phyloP scores from a whole-genome alignment of 1,139 yeast species.

The Yamadazyma diddensiae region DNA sequence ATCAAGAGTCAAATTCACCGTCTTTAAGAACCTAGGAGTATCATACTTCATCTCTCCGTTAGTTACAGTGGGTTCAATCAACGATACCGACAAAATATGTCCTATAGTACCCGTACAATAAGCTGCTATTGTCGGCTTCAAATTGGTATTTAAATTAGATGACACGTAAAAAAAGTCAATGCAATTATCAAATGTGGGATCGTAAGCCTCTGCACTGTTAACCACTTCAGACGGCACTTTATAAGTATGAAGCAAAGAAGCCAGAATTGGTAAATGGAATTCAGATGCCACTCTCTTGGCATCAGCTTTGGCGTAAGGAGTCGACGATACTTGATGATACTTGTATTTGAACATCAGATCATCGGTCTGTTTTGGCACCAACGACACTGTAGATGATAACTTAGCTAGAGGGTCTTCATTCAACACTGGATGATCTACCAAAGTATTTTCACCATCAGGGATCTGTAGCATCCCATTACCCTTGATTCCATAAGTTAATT shows the following conservation, averaged over 20 bases:
- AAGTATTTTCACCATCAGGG: too few relatives aligned
- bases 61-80: slow-evolving; percentile 7
- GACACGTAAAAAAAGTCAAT: slow-evolving; percentile 21
- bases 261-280: slow-evolving; percentile 6
- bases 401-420: slow-evolving; percentile 4
- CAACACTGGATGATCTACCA: slow-evolving; percentile 3
- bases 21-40: slow-evolving; percentile 19
- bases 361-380: slow-evolving; percentile 10
- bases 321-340: slow-evolving; percentile 2
- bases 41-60: slow-evolving; percentile 9
- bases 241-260: slow-evolving; percentile 6
- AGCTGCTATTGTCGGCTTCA: slow-evolving; percentile 23
- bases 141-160: slow-evolving; percentile 6
- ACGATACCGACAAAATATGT: slow-evolving; percentile 14
- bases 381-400: slow-evolving; percentile 3
- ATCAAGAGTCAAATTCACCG: slow-evolving; percentile 17
- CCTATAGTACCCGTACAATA: slow-evolving; percentile 34
- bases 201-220: slow-evolving; percentile 24
- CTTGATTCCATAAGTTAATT: slow-evolving; percentile 36
- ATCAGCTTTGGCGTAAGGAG: too few relatives aligned
- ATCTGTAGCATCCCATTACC: too few relatives aligned
- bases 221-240: slow-evolving; percentile 7
- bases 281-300: slow-evolving; percentile 1
- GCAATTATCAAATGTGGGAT: slow-evolving; percentile 34
- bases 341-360: slow-evolving; percentile 4